Conservation (phyloP, 2,329 filamentous ascomycete genomes). For the Biscogniauxia mediterranea region DNA sequence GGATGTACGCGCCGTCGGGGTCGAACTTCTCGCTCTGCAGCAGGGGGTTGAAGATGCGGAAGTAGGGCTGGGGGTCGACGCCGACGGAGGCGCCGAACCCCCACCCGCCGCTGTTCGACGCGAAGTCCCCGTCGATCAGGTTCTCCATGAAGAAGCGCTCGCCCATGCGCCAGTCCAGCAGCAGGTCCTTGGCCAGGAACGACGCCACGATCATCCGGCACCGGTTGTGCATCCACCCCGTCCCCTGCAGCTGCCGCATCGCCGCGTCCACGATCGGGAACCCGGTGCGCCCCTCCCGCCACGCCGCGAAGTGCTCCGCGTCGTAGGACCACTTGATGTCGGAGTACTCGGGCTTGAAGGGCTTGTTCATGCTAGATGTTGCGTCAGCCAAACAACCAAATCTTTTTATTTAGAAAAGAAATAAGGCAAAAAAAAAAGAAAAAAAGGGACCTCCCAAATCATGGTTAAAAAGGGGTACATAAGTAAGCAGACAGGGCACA, state of each 20-base stretch:
- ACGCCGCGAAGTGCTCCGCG: conserved; percentile 64
- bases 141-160: conserved; percentile 82
- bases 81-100: conserved; percentile 49
- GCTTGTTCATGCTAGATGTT: conserved; percentile 52
- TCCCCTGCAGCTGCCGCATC: conserved; percentile 71
- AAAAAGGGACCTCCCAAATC: neutral
- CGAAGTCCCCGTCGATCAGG: conserved; percentile 76
- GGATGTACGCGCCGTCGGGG: conserved; percentile 72
- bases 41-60: conserved; percentile 84
- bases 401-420: too few relatives aligned
- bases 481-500: neutral
- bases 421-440: too few relatives aligned
- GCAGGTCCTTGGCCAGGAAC: conserved; percentile 76
- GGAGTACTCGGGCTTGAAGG: conserved; percentile 77
- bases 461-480: neutral
- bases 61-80: conserved; percentile 86
- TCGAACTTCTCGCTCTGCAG: conserved; percentile 88
- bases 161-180: conserved; percentile 81
- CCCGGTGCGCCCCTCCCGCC: conserved; percentile 73
- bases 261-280: conserved; percentile 84
- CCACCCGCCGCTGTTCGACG: conserved; percentile 69
- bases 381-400: conserved; percentile 8
- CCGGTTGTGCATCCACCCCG: conserved; percentile 81
- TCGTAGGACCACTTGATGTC: conserved; percentile 83
- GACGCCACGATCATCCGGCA: conserved; percentile 81